Base-by-base conservation (phyloP, 805 yeast species). In the Lachancea sp. region DNA sequence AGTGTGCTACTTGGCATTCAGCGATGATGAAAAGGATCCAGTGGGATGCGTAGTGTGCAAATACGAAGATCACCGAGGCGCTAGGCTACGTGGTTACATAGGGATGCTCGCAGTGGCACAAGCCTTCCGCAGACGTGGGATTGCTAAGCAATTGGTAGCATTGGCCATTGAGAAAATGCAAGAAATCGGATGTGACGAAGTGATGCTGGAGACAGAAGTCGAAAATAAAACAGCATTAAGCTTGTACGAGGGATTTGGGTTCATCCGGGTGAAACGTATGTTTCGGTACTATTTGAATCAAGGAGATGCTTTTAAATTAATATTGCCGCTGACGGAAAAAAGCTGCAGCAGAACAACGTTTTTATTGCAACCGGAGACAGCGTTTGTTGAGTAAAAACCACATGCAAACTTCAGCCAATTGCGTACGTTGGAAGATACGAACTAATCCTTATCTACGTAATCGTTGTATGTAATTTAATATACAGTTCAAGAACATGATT, bases 91-190 rank as follows among this genome's bases (percentile, higher is more conserved):
- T 45, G 98, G 98, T 0, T 92, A 92, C 55, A 89, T 92, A 21
- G 98, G 97, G 2, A 92, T 92, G 98, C 65, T 92, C 40, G 96
- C 94, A 0, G 95, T 90, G 9, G 79, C 80, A 37, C 77, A 78
- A 28, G 57, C 63, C 12, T 79, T 71, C 56, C 68, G 98, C 41
- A 89, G 94, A 2, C 67, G 65, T 32, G 96, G 96, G 1, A 82
- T 89, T 34, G 97, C 97, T 2, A 80, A 80, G 49, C 65, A 67
- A 34, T 69, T 92, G 36, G 88, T 88, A 13, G 68, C 70, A 34
- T 52, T 68, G 41, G 76, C 83, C 4, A 71, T 90, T 4, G 73
- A 74, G 12, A 71, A 71, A 28, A 83, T 92, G 89, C 70, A 71
- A 5, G 56, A 64, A 36, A 71, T 72, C 43, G 65, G 74, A 2